phyloP scores from a whole-genome alignment of 768 basidiomycete species.

The Naematelia aurantialba region DNA sequence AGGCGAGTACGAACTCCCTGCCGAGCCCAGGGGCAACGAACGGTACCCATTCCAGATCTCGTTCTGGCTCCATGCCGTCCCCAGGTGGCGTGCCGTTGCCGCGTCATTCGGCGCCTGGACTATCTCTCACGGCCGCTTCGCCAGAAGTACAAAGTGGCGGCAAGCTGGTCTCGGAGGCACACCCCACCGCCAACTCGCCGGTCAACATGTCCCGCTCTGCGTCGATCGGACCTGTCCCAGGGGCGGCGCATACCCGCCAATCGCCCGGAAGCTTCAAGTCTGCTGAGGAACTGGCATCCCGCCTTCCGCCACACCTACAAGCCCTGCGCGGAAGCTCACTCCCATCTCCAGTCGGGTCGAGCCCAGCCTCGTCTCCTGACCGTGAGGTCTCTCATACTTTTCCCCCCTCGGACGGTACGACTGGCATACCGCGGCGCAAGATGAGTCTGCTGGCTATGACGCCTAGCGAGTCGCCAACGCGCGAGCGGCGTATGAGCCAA shows the following conservation, averaged over 20 bases:
- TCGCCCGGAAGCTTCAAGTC: slow-evolving; percentile 18
- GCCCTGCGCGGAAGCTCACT: slow-evolving; percentile 52
- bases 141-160: slow-evolving; percentile 20
- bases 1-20: background rate
- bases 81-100: slow-evolving; percentile 24
- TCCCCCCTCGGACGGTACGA: slow-evolving; percentile 7
- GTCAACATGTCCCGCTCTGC: background rate
- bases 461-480: slow-evolving; percentile 17
- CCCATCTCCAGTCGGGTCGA: slow-evolving; percentile 27
- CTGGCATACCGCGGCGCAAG: slow-evolving; percentile 10
- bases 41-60: background rate
- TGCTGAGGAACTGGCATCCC: slow-evolving; percentile 54
- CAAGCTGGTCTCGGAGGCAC: slow-evolving; percentile 24
- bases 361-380: slow-evolving; percentile 34
- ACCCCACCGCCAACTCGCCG: slow-evolving; percentile 12
- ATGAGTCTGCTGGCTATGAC: slow-evolving; percentile 42
- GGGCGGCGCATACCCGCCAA: background rate
- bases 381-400: slow-evolving; percentile 19
- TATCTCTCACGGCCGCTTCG: slow-evolving; percentile 21
- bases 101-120: slow-evolving; percentile 20
- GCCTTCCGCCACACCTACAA: slow-evolving; percentile 57
- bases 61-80: background rate
- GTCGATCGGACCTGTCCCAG: background rate
- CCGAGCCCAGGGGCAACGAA: background rate
- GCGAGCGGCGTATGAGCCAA: slow-evolving; percentile 1